Conservation (phyloP, 1,139 yeast species). For the Hyphopichia burtonii region DNA sequence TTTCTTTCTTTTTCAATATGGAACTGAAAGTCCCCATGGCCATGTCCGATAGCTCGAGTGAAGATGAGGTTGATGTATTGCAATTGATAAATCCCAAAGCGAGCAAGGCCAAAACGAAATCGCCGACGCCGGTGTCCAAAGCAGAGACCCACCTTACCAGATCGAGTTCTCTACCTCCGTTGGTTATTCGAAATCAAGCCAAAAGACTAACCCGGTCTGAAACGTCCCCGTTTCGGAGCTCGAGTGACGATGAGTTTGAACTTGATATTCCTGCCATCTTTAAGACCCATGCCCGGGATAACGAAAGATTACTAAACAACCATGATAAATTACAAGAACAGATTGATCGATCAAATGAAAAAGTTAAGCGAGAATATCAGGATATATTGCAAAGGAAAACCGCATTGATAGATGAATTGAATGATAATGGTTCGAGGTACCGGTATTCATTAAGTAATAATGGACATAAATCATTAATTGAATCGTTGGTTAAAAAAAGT, state of each 20-base stretch:
- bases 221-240: background rate
- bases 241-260: conserved; percentile 16
- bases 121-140: background rate
- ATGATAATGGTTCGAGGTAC: conserved; percentile 26
- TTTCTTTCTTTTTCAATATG: no score
- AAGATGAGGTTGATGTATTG: conserved; percentile 3
- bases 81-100: conserved; percentile 4
- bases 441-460: background rate
- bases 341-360: conserved; percentile 14
- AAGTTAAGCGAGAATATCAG: conserved; percentile 14
- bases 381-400: conserved; percentile 10
- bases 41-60: background rate
- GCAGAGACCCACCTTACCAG: background rate
- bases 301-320: conserved; percentile 18
- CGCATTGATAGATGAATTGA: conserved; percentile 21
- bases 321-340: conserved; percentile 10
- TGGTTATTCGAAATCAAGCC: background rate
- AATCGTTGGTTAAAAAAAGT: conserved; percentile 2
- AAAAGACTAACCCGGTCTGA: conserved; percentile 1
- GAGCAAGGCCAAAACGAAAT: background rate
- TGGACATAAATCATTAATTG: background rate
- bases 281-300: conserved; percentile 23
- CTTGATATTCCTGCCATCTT: conserved; percentile 26
- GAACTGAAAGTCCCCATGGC: no score
- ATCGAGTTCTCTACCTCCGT: background rate